A percentile compares a stretch with the other conserved stretches of the same genome.
These are phyloP conservation scores for Lepidopterella palustris DNA, from an alignment of 495 filamentous ascomycete genomes.

Conservation along the genomic window DNA sequence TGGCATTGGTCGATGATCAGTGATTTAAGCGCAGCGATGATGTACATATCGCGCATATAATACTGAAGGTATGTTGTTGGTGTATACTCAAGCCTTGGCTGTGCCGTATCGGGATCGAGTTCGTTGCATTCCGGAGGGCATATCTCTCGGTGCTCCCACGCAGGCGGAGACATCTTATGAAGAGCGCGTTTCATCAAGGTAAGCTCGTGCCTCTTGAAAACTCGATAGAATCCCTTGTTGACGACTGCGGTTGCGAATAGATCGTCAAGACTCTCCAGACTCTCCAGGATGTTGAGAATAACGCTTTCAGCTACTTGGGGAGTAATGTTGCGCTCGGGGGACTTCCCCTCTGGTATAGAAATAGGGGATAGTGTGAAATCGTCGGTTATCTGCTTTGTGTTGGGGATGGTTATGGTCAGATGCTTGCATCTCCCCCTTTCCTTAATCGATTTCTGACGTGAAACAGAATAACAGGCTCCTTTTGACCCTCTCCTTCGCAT, in stretches of 20 bases:
- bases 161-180: constrained; percentile 53
- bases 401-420: constrained; percentile 15
- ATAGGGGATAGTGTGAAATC: constrained; percentile 21
- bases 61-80: constrained; percentile 50
- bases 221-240: constrained; percentile 53
- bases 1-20: constrained; percentile 54
- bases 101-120: constrained; percentile 42
- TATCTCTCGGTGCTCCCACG: constrained; percentile 61
- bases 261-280: constrained; percentile 48
- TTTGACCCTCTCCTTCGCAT: not conserved
- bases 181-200: constrained; percentile 49
- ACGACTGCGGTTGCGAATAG: constrained; percentile 52
- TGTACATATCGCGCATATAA: constrained; percentile 53
- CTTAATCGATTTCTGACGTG: not conserved
- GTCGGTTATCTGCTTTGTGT: constrained; percentile 8
- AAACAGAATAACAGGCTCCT: constrained; percentile 4
- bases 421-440: constrained; percentile 3
- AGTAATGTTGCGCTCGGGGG: constrained; percentile 31
- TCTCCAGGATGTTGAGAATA: constrained; percentile 47
- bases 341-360: constrained; percentile 4
- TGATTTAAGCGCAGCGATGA: constrained; percentile 53
- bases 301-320: constrained; percentile 43
- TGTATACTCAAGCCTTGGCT: constrained; percentile 49
- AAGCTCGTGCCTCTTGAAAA: constrained; percentile 56
- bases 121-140: constrained; percentile 49